These are phyloP conservation scores for Leucocoprinus birnbaumii DNA, from an alignment of 768 basidiomycete genomes.

Conservation along the genomic window DNA sequence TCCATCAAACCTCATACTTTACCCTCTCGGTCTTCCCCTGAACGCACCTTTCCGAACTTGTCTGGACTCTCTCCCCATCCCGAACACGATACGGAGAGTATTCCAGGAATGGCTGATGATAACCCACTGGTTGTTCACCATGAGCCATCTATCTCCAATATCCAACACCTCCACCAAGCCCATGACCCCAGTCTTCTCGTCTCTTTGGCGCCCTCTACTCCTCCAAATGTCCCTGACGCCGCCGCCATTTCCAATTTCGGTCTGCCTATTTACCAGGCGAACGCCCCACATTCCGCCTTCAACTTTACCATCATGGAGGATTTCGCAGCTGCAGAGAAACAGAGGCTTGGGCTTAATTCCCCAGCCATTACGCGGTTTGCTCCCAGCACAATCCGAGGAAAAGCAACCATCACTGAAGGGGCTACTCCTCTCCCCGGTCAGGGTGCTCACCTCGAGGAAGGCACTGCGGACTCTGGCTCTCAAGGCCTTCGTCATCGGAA, in stretches of 20 bases:
- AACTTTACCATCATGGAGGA: slow-evolving; percentile 77
- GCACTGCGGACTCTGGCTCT: slow-evolving; percentile 19
- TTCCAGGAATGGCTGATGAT: slow-evolving; percentile 20
- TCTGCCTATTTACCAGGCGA: slow-evolving; percentile 70
- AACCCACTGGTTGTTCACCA: slow-evolving; percentile 18
- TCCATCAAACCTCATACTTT: slow-evolving; percentile 9
- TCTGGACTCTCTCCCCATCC: slow-evolving; percentile 45
- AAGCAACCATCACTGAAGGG: slow-evolving; percentile 12
- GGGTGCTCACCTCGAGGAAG: slow-evolving; percentile 10
- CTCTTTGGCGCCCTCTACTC: slow-evolving; percentile 14
- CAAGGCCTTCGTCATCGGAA: slow-evolving; percentile 70
- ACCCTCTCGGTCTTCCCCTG: slow-evolving; percentile 18
- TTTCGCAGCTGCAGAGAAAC: slow-evolving; percentile 71
- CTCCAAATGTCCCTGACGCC: slow-evolving; percentile 21
- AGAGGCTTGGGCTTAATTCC: slow-evolving; percentile 54
- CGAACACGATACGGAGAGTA: slow-evolving; percentile 40
- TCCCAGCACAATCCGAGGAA: slow-evolving; percentile 19
- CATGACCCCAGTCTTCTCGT: slow-evolving; percentile 52
- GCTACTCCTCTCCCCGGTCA: slow-evolving; percentile 7
- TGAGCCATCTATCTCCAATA: slow-evolving; percentile 27
- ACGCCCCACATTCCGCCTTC: slow-evolving; percentile 54
- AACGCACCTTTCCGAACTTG: slow-evolving; percentile 29
- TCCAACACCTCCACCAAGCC: slow-evolving; percentile 34
- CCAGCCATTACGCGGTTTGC: slow-evolving; percentile 38
- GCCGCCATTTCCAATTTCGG: slow-evolving; percentile 36